A percentile compares a stretch with the other conserved stretches of the same genome.
These are phyloP conservation scores for Parachaetomium inaequale DNA, from an alignment of 495 filamentous ascomycete species.

Conservation along the genomic window DNA sequence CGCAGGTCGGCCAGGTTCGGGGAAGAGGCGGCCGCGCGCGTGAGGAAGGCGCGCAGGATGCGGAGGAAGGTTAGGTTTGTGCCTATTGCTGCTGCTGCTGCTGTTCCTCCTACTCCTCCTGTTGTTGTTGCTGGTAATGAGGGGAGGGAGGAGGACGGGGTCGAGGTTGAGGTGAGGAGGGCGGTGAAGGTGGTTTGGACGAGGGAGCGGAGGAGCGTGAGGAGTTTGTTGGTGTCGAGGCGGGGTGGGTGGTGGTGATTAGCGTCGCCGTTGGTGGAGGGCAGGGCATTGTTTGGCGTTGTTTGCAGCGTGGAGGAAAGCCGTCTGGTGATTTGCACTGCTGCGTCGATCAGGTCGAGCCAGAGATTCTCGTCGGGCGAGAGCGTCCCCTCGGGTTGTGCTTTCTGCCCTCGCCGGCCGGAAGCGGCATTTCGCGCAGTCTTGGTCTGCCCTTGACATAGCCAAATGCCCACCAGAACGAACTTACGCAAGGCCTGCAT, in stretches of 20 bases:
- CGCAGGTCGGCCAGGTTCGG: conserved; percentile 85
- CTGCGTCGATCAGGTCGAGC: conserved; percentile 82
- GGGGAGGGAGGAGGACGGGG: conserved; percentile 59
- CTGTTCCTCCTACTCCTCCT: conserved; percentile 21
- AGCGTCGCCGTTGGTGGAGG: conserved; percentile 27
- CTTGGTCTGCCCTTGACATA: conserved; percentile 87
- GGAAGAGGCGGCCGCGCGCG: conserved; percentile 72
- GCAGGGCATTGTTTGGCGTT: conserved; percentile 2
- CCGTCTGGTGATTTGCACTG: conserved; percentile 75
- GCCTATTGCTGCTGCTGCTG: conserved; percentile 19
- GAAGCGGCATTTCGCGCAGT: conserved; percentile 36
- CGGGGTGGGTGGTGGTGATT: conserved; percentile 13
- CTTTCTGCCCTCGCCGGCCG: conserved; percentile 41
- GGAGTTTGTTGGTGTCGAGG: conserved; percentile 54
- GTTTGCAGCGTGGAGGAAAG: conserved; percentile 36
- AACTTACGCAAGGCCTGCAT: conserved; percentile 82
- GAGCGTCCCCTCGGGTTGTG: conserved; percentile 57
- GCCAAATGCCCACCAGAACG: conserved; percentile 85
- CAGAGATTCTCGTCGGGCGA: conserved; percentile 78
- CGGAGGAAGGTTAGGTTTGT: conserved; percentile 77
- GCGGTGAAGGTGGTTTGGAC: conserved; percentile 91
- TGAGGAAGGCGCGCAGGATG: conserved; percentile 86
- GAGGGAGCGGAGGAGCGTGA: conserved; percentile 62
- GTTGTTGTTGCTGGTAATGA: conserved; percentile 54
- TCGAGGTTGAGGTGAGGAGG: conserved; percentile 67